These are phyloP conservation scores for Phlebiopsis gigantea DNA, from an alignment of 768 basidiomycete species.

Conservation along the genomic window DNA sequence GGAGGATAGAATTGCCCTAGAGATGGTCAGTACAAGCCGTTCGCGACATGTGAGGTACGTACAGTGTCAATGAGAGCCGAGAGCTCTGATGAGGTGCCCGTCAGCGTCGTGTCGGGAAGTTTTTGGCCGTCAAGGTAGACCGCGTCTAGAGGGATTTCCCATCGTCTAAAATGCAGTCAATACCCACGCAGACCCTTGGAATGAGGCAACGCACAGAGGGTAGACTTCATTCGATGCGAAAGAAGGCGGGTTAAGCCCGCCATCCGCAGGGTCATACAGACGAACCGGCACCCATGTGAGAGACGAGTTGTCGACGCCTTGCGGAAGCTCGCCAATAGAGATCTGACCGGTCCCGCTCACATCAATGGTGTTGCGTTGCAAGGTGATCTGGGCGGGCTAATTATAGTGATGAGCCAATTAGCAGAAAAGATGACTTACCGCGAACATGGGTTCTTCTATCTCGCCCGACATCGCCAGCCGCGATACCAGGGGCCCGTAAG, in stretches of 20 bases:
- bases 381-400: constrained; percentile 33
- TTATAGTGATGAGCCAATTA: neutral
- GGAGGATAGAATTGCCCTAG: constrained; percentile 73
- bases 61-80: constrained; percentile 75
- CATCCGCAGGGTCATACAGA: constrained; percentile 43
- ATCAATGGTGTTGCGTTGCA: constrained; percentile 66
- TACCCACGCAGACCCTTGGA: no score
- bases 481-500: constrained; percentile 30
- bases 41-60: constrained; percentile 15
- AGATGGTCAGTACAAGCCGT: neutral
- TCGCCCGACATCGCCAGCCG: constrained; percentile 29
- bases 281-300: constrained; percentile 69
- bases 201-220: constrained; percentile 20
- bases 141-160: constrained; percentile 70
- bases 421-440: constrained; percentile 16
- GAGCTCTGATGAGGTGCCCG: constrained; percentile 32
- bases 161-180: constrained; percentile 27
- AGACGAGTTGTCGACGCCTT: constrained; percentile 39
- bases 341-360: constrained; percentile 65
- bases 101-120: constrained; percentile 43
- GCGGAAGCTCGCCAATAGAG: constrained; percentile 63
- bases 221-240: constrained; percentile 58
- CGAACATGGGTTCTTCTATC: constrained; percentile 40
- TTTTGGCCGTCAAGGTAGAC: constrained; percentile 66
- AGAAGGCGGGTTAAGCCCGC: constrained; percentile 50